These are phyloP conservation scores for Podosphaera fusca DNA, from an alignment of 2,329 filamentous ascomycete species.

Conservation along the genomic window DNA sequence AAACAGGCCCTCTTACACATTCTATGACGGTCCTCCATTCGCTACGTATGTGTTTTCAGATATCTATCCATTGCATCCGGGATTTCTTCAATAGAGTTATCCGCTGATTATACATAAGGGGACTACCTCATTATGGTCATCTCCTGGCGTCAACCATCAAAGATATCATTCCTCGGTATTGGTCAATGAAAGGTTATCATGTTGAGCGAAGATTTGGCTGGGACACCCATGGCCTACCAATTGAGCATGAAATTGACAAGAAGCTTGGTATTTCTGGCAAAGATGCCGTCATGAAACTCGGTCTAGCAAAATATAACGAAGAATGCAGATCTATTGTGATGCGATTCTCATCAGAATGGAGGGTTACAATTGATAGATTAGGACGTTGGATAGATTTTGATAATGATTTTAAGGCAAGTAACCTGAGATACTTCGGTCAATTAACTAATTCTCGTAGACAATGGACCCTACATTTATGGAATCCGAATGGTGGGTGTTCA, in stretches of 20 bases:
- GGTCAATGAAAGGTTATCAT: conserved; percentile 90
- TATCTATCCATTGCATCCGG: background rate
- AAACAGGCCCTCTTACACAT: conserved; percentile 67
- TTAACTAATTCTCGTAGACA: conserved; percentile 27
- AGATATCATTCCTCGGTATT: conserved; percentile 88
- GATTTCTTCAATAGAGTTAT: background rate
- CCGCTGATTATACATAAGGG: conserved; percentile 15
- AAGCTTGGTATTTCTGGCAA: conserved; percentile 73
- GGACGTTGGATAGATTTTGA: conserved; percentile 97
- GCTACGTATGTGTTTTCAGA: conserved; percentile 26
- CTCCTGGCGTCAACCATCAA: conserved; percentile 82
- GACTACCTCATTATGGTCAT: conserved; percentile 40
- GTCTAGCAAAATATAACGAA: conserved; percentile 72
- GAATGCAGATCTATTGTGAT: conserved; percentile 88
- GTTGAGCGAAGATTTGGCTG: conserved; percentile 85
- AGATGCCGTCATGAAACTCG: conserved; percentile 67
- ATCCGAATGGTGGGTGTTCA: conserved; percentile 91
- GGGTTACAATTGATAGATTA: conserved; percentile 63
- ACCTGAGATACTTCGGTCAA: background rate
- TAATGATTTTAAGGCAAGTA: conserved; percentile 68
- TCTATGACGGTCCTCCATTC: conserved; percentile 76
- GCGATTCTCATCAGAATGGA: conserved; percentile 73
- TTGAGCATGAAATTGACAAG: conserved; percentile 96
- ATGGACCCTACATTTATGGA: conserved; percentile 97
- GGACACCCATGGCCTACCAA: conserved; percentile 86